Conservation (phyloP, 257 asterid species). For the Fraxinus excelsior region DNA sequence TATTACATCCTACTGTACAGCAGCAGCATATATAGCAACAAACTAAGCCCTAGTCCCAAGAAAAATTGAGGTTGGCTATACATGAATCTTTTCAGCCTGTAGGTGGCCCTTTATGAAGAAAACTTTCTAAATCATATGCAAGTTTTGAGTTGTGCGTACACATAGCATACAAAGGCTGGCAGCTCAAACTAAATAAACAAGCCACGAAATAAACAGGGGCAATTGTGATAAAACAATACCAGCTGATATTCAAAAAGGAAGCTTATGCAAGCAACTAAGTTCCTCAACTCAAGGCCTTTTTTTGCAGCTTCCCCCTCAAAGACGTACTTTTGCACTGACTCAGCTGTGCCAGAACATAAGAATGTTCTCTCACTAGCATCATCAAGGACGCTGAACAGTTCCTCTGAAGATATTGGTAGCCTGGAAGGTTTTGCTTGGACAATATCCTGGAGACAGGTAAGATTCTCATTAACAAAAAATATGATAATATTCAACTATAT, state of each 20-base stretch:
- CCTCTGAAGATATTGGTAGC: conserved; percentile 69
- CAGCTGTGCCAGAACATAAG: conserved; percentile 90
- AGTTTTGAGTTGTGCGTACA: conserved; percentile 2
- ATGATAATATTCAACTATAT: conserved; percentile 16
- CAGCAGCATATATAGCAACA: background rate
- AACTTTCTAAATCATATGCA: conserved; percentile 2
- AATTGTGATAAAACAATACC: conserved; percentile 46
- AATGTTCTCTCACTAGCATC: conserved; percentile 94
- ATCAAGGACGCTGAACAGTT: conserved; percentile 83
- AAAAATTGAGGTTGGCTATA: background rate
- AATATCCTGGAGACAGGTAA: conserved; percentile 62
- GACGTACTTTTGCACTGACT: conserved; percentile 65
- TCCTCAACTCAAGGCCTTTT: conserved; percentile 72
- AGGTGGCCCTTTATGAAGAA: background rate
- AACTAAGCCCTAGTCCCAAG: background rate
- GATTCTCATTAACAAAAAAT: conserved; percentile 16
- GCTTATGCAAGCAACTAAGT: conserved; percentile 75
- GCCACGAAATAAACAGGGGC: background rate
- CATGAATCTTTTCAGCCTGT: background rate
- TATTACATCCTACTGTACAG: background rate
- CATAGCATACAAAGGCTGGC: conserved; percentile 12
- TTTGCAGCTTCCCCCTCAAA: conserved; percentile 72
- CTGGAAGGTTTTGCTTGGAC: conserved; percentile 67
- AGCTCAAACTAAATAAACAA: conserved; percentile 4
- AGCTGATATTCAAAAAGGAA: conserved; percentile 83